phyloP scores from a whole-genome alignment of 2,329 filamentous ascomycete genomes.

The Alternaria burnsii region DNA sequence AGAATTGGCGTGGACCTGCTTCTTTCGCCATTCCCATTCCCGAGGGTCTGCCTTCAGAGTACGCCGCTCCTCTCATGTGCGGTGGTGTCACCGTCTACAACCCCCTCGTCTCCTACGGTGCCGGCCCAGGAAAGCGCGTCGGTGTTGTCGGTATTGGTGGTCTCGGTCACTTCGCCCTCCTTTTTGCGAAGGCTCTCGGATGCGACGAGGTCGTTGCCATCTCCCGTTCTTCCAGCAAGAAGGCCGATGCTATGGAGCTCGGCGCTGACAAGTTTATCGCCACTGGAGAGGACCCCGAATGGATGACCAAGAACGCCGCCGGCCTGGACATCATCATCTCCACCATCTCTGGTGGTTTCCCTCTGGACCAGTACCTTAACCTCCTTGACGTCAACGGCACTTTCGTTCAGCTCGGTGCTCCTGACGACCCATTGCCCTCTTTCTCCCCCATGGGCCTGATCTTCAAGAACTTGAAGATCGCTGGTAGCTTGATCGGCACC shows the following conservation, averaged over 20 bases:
- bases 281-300: slow-evolving; percentile 65
- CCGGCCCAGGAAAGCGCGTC: slow-evolving; percentile 79
- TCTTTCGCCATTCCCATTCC: slow-evolving; percentile 78
- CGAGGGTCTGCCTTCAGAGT: slow-evolving; percentile 67
- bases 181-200: slow-evolving; percentile 75
- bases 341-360: slow-evolving; percentile 67
- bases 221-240: slow-evolving; percentile 68
- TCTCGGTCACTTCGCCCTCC: slow-evolving; percentile 74
- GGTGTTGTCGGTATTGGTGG: slow-evolving; percentile 78
- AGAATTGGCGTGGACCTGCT: slow-evolving; percentile 75
- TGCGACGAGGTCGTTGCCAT: slow-evolving; percentile 72
- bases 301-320: slow-evolving; percentile 63
- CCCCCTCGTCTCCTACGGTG: slow-evolving; percentile 78
- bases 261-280: slow-evolving; percentile 70
- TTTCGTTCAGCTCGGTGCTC: slow-evolving; percentile 73
- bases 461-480: slow-evolving; percentile 65
- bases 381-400: slow-evolving; percentile 67
- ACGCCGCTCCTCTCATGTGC: slow-evolving; percentile 82
- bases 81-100: slow-evolving; percentile 82
- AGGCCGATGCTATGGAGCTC: slow-evolving; percentile 66
- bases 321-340: slow-evolving; percentile 67
- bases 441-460: slow-evolving; percentile 65
- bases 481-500: slow-evolving; percentile 70
- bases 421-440: slow-evolving; percentile 63
- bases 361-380: slow-evolving; percentile 65